Conservation (phyloP, 495 filamentous ascomycete genomes). For the Penicillium robsamsonii region DNA sequence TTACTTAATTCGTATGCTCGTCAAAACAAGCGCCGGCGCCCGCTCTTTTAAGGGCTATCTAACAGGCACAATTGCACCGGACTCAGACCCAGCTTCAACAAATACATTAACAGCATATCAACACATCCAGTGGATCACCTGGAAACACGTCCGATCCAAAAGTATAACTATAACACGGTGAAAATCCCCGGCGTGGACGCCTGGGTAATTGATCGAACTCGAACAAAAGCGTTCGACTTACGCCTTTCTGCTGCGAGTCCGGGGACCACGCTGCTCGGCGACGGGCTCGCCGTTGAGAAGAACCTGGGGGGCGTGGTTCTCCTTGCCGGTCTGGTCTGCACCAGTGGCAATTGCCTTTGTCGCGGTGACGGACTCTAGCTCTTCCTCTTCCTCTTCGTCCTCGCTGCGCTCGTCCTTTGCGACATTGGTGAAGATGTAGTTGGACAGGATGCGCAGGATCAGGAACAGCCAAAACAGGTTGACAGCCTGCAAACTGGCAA, state of each 20-base stretch:
- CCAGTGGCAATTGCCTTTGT: conserved; percentile 34
- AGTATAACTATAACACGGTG: conserved; percentile 12
- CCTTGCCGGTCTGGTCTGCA: conserved; percentile 29
- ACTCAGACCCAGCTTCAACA: conserved; percentile 7
- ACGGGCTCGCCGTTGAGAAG: conserved; percentile 41
- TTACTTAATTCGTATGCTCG: conserved; percentile 11
- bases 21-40: conserved; percentile 15
- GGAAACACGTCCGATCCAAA: conserved; percentile 5
- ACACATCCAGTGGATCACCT: conserved; percentile 6
- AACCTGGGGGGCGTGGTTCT: conserved; percentile 39
- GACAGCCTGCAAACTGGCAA: conserved; percentile 72
- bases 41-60: conserved; percentile 13
- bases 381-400: conserved; percentile 56
- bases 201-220: background rate
- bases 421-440: conserved; percentile 52
- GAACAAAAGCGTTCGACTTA: background rate
- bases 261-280: conserved; percentile 24
- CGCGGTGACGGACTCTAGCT: conserved; percentile 23
- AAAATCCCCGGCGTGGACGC: background rate
- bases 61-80: background rate
- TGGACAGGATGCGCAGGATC: conserved; percentile 70
- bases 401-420: conserved; percentile 59
- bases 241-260: conserved; percentile 28
- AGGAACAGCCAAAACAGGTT: conserved; percentile 88
- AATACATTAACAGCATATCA: conserved; percentile 13